Percentiles rank a stretch among this genome's conserved stretches.
Evolutionary conservation across 257 asterid genomes (phyloP).

Genomic region (Leptodermis oblonga): DNA sequence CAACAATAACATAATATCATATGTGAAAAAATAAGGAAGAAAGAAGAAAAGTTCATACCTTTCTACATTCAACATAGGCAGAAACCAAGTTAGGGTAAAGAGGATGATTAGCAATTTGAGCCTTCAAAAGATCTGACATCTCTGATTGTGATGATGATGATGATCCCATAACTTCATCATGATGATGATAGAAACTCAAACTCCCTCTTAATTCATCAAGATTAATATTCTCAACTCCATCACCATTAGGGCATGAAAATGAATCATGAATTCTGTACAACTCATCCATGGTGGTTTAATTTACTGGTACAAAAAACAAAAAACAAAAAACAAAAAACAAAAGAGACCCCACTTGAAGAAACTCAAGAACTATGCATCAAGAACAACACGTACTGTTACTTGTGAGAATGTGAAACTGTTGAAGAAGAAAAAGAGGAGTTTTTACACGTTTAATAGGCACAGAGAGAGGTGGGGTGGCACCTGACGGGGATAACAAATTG

Average conservation of each 20-base stretch:
- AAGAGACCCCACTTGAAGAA: conserved; percentile 7
- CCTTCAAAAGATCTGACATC: conserved; percentile 51
- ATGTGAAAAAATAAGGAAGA: neutral
- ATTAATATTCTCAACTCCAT: conserved; percentile 17
- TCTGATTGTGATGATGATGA: conserved; percentile 28
- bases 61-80: conserved; percentile 66
- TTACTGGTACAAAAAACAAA: neutral
- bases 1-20: too few species aligned
- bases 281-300: conserved; percentile 40
- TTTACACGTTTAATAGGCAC: conserved; percentile 6
- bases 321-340: conserved; percentile 5
- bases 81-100: conserved; percentile 68
- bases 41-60: conserved; percentile 39
- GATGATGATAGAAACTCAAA: conserved; percentile 8
- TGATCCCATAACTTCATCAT: conserved; percentile 2
- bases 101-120: conserved; percentile 83
- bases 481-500: conserved; percentile 6
- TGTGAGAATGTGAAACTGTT: neutral
- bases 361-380: conserved; percentile 1
- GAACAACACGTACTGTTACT: neutral
- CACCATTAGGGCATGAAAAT: conserved; percentile 25
- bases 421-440: neutral
- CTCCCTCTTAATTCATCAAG: neutral
- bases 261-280: conserved; percentile 44
- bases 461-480: conserved; percentile 4